Evolutionary conservation across 768 basidiomycete genomes (phyloP).

Genomic region (Boletellus sp.): DNA sequence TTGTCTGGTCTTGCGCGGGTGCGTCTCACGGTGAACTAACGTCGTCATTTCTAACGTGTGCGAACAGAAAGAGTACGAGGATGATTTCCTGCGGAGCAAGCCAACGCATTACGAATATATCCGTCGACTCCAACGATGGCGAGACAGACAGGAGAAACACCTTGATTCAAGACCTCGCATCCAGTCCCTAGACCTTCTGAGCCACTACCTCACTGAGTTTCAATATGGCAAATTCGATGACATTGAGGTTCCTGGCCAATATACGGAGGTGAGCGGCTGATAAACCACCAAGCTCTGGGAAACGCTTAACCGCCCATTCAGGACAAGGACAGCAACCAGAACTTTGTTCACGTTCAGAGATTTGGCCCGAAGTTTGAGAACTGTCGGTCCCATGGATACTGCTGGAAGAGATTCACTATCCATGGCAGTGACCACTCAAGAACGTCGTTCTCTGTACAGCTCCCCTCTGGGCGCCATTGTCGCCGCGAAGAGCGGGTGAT

Average conservation of each 20-base stretch:
- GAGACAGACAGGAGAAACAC: slow-evolving; percentile 81
- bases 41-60: background rate
- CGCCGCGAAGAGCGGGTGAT: slow-evolving; percentile 91
- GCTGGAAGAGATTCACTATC: slow-evolving; percentile 87
- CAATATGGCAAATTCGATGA: slow-evolving; percentile 97
- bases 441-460: slow-evolving; percentile 87
- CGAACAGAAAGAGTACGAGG: slow-evolving; percentile 79
- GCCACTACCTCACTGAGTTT: slow-evolving; percentile 95
- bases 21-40: slow-evolving; percentile 17
- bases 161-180: slow-evolving; percentile 80
- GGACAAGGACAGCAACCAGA: slow-evolving; percentile 94
- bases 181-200: slow-evolving; percentile 81
- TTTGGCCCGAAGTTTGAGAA: slow-evolving; percentile 91
- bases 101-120: slow-evolving; percentile 86
- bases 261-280: slow-evolving; percentile 71
- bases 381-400: slow-evolving; percentile 79
- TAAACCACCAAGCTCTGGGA: background rate
- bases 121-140: slow-evolving; percentile 84
- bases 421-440: slow-evolving; percentile 88
- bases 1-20: slow-evolving; percentile 58
- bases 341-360: slow-evolving; percentile 86
- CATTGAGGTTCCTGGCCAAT: slow-evolving; percentile 98
- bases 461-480: slow-evolving; percentile 78
- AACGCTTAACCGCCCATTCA: slow-evolving; percentile 31
- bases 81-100: slow-evolving; percentile 80